Evolutionary conservation across 768 basidiomycete genomes (phyloP).

Genomic region (Tylopilus vinaceipallidus): DNA sequence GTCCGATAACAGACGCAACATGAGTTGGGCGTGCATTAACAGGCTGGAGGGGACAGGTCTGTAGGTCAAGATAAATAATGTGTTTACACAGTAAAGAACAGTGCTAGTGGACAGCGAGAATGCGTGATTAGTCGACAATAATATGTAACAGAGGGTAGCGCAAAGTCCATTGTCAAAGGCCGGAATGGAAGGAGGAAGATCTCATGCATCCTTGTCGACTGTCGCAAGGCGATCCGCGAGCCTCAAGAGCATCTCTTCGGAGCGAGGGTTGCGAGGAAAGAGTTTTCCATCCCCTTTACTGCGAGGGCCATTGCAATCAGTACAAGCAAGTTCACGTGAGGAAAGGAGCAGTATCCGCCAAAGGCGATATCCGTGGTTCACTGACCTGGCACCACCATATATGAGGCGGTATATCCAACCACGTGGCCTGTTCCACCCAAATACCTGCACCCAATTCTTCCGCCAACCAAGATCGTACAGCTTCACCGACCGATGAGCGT

Average conservation of each 20-base stretch:
- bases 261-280: conserved; percentile 66
- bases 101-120: conserved; percentile 7
- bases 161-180: not conserved
- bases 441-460: conserved; percentile 65
- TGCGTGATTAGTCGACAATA: conserved; percentile 1
- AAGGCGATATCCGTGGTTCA: conserved; percentile 4
- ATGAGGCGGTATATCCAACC: conserved; percentile 55
- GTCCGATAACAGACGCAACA: too few relatives aligned
- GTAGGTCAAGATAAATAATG: conserved; percentile 11
- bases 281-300: conserved; percentile 65
- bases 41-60: too few relatives aligned
- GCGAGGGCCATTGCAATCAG: conserved; percentile 6
- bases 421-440: conserved; percentile 54
- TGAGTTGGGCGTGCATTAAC: too few relatives aligned
- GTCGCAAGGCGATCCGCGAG: conserved; percentile 63
- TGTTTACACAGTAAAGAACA: conserved; percentile 3
- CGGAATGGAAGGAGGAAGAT: not conserved
- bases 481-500: conserved; percentile 57
- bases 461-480: conserved; percentile 76
- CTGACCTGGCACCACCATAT: conserved; percentile 67
- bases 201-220: conserved; percentile 47
- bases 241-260: conserved; percentile 63
- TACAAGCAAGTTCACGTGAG: not conserved
- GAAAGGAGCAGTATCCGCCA: not conserved
- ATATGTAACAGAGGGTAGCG: not conserved